Evolutionary conservation across 495 filamentous ascomycete genomes (phyloP).

Genomic region (Poronia punctata): DNA sequence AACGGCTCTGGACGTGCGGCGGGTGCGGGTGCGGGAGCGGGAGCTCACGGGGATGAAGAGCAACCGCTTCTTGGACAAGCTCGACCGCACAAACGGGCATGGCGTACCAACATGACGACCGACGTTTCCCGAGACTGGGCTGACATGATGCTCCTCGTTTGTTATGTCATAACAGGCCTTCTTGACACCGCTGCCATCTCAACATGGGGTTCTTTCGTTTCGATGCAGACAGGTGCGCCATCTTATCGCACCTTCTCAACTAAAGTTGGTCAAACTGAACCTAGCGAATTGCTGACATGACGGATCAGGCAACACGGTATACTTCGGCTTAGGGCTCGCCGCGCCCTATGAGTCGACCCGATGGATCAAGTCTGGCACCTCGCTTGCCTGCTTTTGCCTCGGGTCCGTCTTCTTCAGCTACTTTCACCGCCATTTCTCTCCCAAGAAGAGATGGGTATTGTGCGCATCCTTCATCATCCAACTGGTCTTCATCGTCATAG

Average conservation of each 20-base stretch:
- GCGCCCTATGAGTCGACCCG: constrained; percentile 45
- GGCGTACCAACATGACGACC: constrained; percentile 35
- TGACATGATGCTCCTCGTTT: constrained; percentile 56
- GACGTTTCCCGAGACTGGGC: constrained; percentile 49
- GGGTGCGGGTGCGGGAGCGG: constrained; percentile 1
- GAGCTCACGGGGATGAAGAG: constrained; percentile 27
- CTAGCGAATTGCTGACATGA: neutral
- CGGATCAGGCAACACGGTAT: constrained; percentile 59
- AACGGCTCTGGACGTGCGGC: too few species aligned
- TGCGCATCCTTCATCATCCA: constrained; percentile 54
- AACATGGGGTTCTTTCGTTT: constrained; percentile 70
- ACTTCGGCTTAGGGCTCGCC: constrained; percentile 59
- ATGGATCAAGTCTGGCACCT: constrained; percentile 60
- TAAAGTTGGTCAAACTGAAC: neutral
- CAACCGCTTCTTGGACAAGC: constrained; percentile 29
- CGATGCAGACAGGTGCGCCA: constrained; percentile 67
- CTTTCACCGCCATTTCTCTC: constrained; percentile 52
- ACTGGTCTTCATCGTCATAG: constrained; percentile 41
- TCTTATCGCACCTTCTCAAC: neutral
- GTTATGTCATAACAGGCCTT: constrained; percentile 67
- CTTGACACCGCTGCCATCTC: constrained; percentile 65
- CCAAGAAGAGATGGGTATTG: constrained; percentile 55
- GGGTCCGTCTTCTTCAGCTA: constrained; percentile 58
- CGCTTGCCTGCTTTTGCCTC: constrained; percentile 58
- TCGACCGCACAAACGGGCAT: constrained; percentile 14